A percentile compares a stretch with the other conserved stretches of the same genome.
These are phyloP conservation scores for Trichoderma semiorbis DNA, from an alignment of 2,329 filamentous ascomycete species.

Conservation along the genomic window DNA sequence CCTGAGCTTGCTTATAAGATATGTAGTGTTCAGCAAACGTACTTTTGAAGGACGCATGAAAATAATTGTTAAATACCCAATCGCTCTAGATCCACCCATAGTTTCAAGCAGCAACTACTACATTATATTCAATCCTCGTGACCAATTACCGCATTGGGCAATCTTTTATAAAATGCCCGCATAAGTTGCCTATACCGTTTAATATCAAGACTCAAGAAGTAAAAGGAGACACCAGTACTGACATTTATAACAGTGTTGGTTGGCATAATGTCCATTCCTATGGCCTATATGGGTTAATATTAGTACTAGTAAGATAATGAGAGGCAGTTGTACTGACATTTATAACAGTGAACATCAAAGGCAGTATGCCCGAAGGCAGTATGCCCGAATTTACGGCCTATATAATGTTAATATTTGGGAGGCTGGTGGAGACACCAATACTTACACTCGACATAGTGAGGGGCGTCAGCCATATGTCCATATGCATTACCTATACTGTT, in stretches of 20 bases:
- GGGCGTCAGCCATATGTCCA: background rate
- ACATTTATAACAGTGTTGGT: background rate
- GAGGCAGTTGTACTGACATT: background rate
- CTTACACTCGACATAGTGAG: background rate
- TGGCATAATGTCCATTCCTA: background rate
- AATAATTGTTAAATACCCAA: background rate
- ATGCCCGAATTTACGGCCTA: background rate
- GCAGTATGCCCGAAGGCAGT: background rate
- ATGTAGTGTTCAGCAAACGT: background rate
- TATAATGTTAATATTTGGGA: background rate
- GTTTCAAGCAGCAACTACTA: background rate
- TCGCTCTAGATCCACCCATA: background rate
- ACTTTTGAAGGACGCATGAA: background rate
- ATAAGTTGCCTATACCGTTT: background rate
- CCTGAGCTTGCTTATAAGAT: background rate
- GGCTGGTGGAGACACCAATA: background rate
- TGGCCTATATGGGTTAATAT: background rate
- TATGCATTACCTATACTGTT: background rate
- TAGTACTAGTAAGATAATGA: background rate
- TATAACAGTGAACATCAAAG: background rate
- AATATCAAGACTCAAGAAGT: background rate
- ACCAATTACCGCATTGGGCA: background rate
- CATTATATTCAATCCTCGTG: background rate
- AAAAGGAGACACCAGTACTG: background rate
- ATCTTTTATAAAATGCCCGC: background rate